Percentiles rank a stretch among this genome's conserved stretches.
Evolutionary conservation across 2,329 filamentous ascomycete genomes (phyloP).

Genomic region (Byssoonygena ceratinophila): DNA sequence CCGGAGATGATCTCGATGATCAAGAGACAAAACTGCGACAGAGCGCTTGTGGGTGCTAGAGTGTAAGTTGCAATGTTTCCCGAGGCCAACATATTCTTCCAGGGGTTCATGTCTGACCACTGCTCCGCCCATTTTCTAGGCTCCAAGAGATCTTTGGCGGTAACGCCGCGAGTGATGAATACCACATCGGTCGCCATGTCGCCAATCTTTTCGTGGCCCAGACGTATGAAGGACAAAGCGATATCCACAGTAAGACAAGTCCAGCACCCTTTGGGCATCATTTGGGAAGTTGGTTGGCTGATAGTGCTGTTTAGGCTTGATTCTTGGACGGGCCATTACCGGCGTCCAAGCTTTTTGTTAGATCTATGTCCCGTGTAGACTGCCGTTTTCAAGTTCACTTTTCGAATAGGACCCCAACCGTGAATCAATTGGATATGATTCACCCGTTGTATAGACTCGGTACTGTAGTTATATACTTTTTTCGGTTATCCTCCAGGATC

Average conservation of each 20-base stretch:
- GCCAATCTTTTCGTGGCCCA: slow-evolving; percentile 95
- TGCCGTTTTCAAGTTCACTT: not conserved
- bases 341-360: slow-evolving; percentile 71
- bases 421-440: no score
- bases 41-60: slow-evolving; percentile 68
- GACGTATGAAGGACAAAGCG: slow-evolving; percentile 96
- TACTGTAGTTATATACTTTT: no score
- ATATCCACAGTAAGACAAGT: slow-evolving; percentile 73
- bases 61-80: slow-evolving; percentile 35
- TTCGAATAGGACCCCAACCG: no score
- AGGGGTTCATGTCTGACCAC: not conserved
- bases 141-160: slow-evolving; percentile 95
- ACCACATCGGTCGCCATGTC: slow-evolving; percentile 86
- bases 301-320: slow-evolving; percentile 44
- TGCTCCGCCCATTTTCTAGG: slow-evolving; percentile 25
- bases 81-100: not conserved
- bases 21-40: slow-evolving; percentile 95
- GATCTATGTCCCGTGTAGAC: no score
- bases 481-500: not conserved
- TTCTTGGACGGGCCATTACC: slow-evolving; percentile 57
- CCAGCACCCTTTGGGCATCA: no score
- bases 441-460: no score
- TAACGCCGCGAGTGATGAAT: slow-evolving; percentile 97
- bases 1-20: slow-evolving; percentile 97
- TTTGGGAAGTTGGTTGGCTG: not conserved